Conservation (phyloP, 768 basidiomycete species). For the Pilatotrama ljubarskyi region DNA sequence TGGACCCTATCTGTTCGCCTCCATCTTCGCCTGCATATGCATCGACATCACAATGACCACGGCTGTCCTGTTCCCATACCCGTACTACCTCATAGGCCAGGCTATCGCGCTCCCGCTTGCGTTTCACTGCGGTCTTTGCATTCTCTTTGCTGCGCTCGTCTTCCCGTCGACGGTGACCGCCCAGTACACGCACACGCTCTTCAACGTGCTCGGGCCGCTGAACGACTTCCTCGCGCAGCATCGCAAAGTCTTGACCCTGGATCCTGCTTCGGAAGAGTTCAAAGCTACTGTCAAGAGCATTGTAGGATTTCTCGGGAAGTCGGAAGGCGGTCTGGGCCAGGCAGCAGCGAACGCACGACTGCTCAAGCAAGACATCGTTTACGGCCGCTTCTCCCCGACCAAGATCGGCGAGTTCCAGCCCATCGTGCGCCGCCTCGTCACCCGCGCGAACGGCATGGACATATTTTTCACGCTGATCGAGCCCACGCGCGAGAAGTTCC, state of each 20-base stretch:
- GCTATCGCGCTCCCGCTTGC: slow-evolving; percentile 55
- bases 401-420: slow-evolving; percentile 56
- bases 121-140: slow-evolving; percentile 58
- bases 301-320: slow-evolving; percentile 33
- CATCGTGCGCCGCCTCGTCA: slow-evolving; percentile 50
- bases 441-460: slow-evolving; percentile 60
- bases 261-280: slow-evolving; percentile 45
- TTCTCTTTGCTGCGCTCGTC: slow-evolving; percentile 51
- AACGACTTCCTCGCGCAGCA: slow-evolving; percentile 48
- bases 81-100: slow-evolving; percentile 61
- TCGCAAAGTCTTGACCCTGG: slow-evolving; percentile 42
- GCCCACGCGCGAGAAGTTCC: slow-evolving; percentile 57
- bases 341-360: slow-evolving; percentile 54
- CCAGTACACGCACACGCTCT: slow-evolving; percentile 53
- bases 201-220: slow-evolving; percentile 50
- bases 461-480: slow-evolving; percentile 66
- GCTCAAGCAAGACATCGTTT: slow-evolving; percentile 59
- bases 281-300: slow-evolving; percentile 37
- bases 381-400: slow-evolving; percentile 55
- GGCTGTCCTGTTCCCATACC: slow-evolving; percentile 61
- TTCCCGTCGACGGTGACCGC: slow-evolving; percentile 68
- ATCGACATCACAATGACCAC: slow-evolving; percentile 61
- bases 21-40: slow-evolving; percentile 59
- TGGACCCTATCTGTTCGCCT: slow-evolving; percentile 60
- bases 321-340: slow-evolving; percentile 53